Evolutionary conservation across 352 stramenopile species (phyloP), one percentile per base, ranked within the genome.

Genomic region (Pythium angustatum): DNA sequence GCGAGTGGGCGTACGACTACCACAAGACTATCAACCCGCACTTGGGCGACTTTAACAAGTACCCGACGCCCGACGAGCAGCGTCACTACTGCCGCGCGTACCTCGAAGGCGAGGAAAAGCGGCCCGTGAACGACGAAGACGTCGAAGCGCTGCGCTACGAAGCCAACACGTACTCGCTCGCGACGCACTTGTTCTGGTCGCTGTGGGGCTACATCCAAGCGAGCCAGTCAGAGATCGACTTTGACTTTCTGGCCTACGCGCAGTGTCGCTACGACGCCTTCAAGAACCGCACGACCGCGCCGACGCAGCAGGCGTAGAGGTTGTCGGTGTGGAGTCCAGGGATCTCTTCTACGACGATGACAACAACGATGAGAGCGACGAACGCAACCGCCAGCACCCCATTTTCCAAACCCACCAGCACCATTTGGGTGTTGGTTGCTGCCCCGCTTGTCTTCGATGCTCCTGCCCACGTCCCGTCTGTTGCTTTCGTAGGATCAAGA

Each of bases 191-290:
- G 19, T 97, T 96, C 61, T 98, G 93, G 92, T 76, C 75, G 11
- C 58, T 96, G 17, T 98, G 92, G 93, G 87, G 88, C 11, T 87
- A 94, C 70, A 93, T 98, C 50, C 93, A 98, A 71, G 86, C 85
- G 12, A 58, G 65, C 27, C 85, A 97, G 68, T 98, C 92, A 5
- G 73, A 78, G 58, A 97, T 98, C 38, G 87, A 97, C 59, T 98
- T 98, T 72, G 90, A 98, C 77, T 98, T 96, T 61, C 24, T 97
- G 24, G 78, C 67, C 5, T 98, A 97, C 69, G 89, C 76, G 24
- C 67, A 78, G 44, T 87, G 82, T 67, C 86, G 83, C 34, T 88
- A 90, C 64, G 69, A 87, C 14, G 82, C 78, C 4, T 94, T 88
- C 68, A 88, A 81, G 67, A 84, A 76, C 19, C 74, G 74, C 54